A percentile compares a stretch with the other conserved stretches of the same genome.
phyloP scores from a whole-genome alignment of 148 eudicot genomes.

The Nyssa sinensis region DNA sequence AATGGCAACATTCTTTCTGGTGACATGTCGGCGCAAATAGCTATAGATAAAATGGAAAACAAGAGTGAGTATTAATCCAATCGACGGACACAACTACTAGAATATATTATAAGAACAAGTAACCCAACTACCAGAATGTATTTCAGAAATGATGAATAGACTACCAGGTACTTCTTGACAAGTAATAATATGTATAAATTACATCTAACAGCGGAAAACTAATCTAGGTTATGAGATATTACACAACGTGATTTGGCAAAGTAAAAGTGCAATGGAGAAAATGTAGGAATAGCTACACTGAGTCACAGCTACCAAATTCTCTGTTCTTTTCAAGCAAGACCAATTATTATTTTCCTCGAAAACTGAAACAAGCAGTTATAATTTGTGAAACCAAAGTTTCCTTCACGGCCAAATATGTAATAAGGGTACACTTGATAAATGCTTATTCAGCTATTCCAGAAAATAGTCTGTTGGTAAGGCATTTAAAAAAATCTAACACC shows the following conservation, averaged over 20 bases:
- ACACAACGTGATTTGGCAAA: background rate
- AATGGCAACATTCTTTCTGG: conserved; percentile 89
- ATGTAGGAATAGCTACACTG: background rate
- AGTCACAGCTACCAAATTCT: background rate
- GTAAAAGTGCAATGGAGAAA: background rate
- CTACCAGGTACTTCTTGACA: background rate
- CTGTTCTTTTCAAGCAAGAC: background rate
- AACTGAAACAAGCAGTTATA: background rate
- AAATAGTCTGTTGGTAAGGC: no score
- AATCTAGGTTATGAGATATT: background rate
- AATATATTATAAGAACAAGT: background rate
- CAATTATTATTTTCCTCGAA: background rate
- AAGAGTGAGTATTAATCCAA: background rate
- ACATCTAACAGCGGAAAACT: background rate
- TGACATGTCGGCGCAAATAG: conserved; percentile 67
- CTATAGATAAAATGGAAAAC: conserved; percentile 32
- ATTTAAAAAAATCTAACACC: no score
- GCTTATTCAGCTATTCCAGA: no score
- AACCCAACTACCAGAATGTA: no score
- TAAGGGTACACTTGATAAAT: no score
- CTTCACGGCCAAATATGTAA: background rate
- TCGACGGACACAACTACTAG: background rate
- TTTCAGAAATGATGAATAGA: background rate
- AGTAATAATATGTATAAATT: background rate
- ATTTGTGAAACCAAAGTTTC: background rate